Conservation (phyloP, 108 stramenopile genomes). For the Cyclotella choctawhatcheeana region DNA sequence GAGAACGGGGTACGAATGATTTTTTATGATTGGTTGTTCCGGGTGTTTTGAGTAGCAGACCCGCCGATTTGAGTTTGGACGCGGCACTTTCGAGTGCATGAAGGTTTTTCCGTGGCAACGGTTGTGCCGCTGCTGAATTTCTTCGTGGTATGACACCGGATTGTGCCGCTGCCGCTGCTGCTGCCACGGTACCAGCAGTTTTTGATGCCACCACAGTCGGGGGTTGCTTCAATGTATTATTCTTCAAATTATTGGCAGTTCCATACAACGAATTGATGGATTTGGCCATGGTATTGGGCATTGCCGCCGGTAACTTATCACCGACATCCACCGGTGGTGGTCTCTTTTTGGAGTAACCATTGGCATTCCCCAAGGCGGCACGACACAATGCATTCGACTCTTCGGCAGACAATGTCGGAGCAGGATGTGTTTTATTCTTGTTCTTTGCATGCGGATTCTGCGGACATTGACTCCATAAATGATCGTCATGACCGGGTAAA, state of each 20-base stretch:
- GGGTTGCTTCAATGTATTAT: conserved; percentile 6
- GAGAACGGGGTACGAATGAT: background rate
- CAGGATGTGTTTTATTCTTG: background rate
- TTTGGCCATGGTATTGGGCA: background rate
- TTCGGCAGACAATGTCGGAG: background rate
- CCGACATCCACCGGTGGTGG: background rate
- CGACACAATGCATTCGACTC: conserved; percentile 11
- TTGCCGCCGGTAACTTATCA: background rate
- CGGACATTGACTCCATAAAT: conserved; percentile 20
- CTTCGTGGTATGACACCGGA: background rate
- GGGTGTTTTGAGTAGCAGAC: background rate
- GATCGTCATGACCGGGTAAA: conserved; percentile 5
- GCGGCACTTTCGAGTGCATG: background rate
- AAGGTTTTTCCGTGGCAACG: background rate
- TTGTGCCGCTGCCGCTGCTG: background rate
- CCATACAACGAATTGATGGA: conserved; percentile 7
- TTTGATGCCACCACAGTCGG: conserved; percentile 6
- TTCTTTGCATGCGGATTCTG: conserved; percentile 1
- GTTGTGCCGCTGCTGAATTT: background rate
- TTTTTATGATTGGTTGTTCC: conserved; percentile 3
- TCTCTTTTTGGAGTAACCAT: no score
- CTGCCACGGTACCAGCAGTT: background rate
- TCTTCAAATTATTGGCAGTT: background rate
- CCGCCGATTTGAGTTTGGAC: background rate
- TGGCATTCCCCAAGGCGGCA: background rate